These are phyloP conservation scores for Ophiognomonia clavigignenti-juglandacearum DNA, from an alignment of 2,329 filamentous ascomycete species.

Conservation along the genomic window DNA sequence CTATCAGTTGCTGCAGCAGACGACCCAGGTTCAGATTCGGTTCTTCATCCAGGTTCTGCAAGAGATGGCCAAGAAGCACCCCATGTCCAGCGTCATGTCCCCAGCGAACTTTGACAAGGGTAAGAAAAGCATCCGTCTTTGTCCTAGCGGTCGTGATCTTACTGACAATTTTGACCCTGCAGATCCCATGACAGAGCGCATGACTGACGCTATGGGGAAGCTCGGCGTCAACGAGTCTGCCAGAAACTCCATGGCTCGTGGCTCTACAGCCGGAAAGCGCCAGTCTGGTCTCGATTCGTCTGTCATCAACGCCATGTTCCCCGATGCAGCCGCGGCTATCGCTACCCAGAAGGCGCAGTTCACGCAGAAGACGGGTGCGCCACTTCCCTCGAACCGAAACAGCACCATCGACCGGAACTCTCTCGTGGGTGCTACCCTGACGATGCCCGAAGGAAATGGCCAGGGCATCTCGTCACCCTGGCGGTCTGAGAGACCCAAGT, in stretches of 20 bases:
- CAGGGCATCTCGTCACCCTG: conserved; percentile 77
- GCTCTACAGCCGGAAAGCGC: conserved; percentile 75
- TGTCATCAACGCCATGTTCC: conserved; percentile 98
- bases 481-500: conserved; percentile 69
- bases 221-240: conserved; percentile 75
- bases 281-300: conserved; percentile 91
- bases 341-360: conserved; percentile 97
- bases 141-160: not conserved
- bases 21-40: conserved; percentile 95
- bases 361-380: conserved; percentile 88
- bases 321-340: conserved; percentile 96
- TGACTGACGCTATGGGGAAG: conserved; percentile 96
- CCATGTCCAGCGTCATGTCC: conserved; percentile 91
- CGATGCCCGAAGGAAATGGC: conserved; percentile 59
- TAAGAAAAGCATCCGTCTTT: conserved; percentile 34
- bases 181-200: conserved; percentile 96
- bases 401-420: conserved; percentile 77
- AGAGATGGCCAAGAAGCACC: conserved; percentile 98
- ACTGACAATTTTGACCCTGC: conserved; percentile 20
- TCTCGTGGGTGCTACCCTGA: conserved; percentile 69
- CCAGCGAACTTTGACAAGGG: conserved; percentile 97
- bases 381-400: conserved; percentile 87
- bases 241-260: conserved; percentile 79
- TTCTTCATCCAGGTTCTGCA: conserved; percentile 99
- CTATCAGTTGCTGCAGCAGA: conserved; percentile 95